Evolutionary conservation across 1,139 yeast genomes (phyloP), one percentile per base, ranked within the genome.

Genomic region (Candida mesenterica): DNA sequence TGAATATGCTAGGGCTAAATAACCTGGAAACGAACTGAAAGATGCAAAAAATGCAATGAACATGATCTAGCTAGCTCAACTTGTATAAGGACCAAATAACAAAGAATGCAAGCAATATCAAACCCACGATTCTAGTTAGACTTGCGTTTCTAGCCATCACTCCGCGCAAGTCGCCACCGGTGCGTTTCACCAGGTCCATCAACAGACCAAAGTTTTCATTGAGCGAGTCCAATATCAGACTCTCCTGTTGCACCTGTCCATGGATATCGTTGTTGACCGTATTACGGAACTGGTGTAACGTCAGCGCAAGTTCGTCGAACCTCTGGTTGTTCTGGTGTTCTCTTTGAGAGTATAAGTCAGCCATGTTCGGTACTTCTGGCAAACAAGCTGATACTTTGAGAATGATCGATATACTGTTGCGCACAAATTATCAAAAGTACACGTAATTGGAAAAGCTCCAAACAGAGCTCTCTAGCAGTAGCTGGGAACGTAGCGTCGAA

Each of bases 21-120:
- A n/a, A n/a, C n/a, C n/a, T n/a, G 22, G 8, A 19, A 19, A 9
- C 22, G 22, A 19, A 19, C 22, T 19, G 22, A 19, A 19, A 28
- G 17, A 28, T 28, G 23, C 9, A 28, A 12, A n/a, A 10, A 19
- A 28, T 28, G 23, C 23, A 28, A 17, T n/a, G 31, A 6, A 19
- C 22, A 9, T 6, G 22, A 9, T 19, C 8, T 19, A 6, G 9
- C 19, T 33, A 38, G 14, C 40, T 39, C 17, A 82, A 63, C 55
- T 79, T 82, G 52, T 71, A 70, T 43, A 87, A 58, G 50, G 81
- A 75, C 75, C 88, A 88, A 25, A 86, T 48, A 5, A 87, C 65
- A 48, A 87, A 73, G 49, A 88, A 80, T 3, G 68, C 68, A 30
- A 75, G 49, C 41, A 88, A 62, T 4, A 87, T 83, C 28, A 62